Evolutionary conservation across 2,329 filamentous ascomycete genomes (phyloP).

Genomic region (Hypoxylon sp.): DNA sequence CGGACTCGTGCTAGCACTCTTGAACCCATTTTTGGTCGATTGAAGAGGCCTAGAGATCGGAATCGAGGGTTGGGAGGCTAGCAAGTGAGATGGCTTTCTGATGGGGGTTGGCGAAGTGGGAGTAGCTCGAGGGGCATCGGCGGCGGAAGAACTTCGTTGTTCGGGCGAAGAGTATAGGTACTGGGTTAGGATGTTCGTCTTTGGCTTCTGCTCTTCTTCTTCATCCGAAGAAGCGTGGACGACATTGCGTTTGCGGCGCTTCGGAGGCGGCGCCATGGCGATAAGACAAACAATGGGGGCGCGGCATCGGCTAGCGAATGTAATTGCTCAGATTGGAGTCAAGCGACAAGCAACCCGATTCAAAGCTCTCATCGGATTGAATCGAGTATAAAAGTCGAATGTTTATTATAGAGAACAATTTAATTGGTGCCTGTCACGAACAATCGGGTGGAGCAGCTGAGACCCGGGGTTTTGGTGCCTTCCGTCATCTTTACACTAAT

Average conservation of each 20-base stretch:
- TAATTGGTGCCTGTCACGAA: background rate
- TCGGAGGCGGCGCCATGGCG: constrained; percentile 70
- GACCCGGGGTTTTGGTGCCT: constrained; percentile 17
- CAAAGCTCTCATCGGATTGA: constrained; percentile 8
- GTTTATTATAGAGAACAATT: background rate
- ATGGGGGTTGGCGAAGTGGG: constrained; percentile 49
- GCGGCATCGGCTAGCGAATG: constrained; percentile 47
- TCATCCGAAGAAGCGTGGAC: constrained; percentile 67
- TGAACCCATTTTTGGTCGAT: constrained; percentile 50
- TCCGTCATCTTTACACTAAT: constrained; percentile 36
- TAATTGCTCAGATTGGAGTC: constrained; percentile 22
- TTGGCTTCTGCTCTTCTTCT: constrained; percentile 59
- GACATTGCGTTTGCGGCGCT: constrained; percentile 71
- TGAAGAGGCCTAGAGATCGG: constrained; percentile 48
- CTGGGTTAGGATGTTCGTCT: constrained; percentile 65
- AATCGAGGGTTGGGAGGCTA: constrained; percentile 44
- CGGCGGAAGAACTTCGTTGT: constrained; percentile 53
- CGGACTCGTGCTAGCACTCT: constrained; percentile 63
- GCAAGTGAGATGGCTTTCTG: constrained; percentile 45
- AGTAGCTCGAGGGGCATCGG: constrained; percentile 29
- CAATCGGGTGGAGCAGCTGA: constrained; percentile 19
- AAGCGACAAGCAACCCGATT: constrained; percentile 1
- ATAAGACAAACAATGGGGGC: constrained; percentile 36
- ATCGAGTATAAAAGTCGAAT: background rate
- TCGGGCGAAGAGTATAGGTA: constrained; percentile 69